Evolutionary conservation across 2,329 filamentous ascomycete genomes (phyloP).

Genomic region (Septoria linicola): DNA sequence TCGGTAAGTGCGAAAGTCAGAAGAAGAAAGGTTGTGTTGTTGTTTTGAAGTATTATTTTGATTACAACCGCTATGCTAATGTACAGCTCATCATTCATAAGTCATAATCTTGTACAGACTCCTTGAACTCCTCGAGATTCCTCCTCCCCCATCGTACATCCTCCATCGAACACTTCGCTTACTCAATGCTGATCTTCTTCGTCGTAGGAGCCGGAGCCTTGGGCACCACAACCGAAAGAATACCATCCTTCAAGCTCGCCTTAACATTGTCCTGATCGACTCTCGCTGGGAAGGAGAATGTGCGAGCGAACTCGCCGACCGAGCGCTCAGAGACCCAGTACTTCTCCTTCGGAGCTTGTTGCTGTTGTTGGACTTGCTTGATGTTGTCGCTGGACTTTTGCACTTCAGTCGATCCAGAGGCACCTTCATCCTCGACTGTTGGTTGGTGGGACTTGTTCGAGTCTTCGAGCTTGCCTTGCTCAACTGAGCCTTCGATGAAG

Average conservation of each 20-base stretch:
- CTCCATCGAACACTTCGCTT: slow-evolving; percentile 27
- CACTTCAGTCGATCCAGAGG: slow-evolving; percentile 21
- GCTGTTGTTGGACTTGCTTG: slow-evolving; percentile 28
- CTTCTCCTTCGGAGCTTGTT: slow-evolving; percentile 40
- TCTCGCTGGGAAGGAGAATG: slow-evolving; percentile 58
- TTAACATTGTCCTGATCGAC: slow-evolving; percentile 62
- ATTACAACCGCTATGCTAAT: slow-evolving; percentile 15
- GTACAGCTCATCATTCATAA: slow-evolving; percentile 10
- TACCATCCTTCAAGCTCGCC: slow-evolving; percentile 60
- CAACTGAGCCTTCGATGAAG: slow-evolving; percentile 39
- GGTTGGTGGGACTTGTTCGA: slow-evolving; percentile 50
- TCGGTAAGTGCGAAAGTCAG: not conserved
- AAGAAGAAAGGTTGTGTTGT: not conserved
- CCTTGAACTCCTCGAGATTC: no score
- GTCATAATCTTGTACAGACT: not conserved
- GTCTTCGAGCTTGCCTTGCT: slow-evolving; percentile 35
- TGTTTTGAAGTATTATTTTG: not conserved
- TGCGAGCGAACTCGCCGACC: slow-evolving; percentile 59
- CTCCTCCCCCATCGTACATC: not conserved
- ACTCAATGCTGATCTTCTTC: slow-evolving; percentile 59
- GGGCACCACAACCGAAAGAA: slow-evolving; percentile 58
- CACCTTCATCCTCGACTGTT: slow-evolving; percentile 63
- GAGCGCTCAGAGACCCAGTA: slow-evolving; percentile 68
- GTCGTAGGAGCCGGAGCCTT: slow-evolving; percentile 51
- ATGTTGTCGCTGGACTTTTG: slow-evolving; percentile 37